Base-by-base conservation (phyloP, 2,329 filamentous ascomycete genomes). In the Sporothrix humicola region DNA sequence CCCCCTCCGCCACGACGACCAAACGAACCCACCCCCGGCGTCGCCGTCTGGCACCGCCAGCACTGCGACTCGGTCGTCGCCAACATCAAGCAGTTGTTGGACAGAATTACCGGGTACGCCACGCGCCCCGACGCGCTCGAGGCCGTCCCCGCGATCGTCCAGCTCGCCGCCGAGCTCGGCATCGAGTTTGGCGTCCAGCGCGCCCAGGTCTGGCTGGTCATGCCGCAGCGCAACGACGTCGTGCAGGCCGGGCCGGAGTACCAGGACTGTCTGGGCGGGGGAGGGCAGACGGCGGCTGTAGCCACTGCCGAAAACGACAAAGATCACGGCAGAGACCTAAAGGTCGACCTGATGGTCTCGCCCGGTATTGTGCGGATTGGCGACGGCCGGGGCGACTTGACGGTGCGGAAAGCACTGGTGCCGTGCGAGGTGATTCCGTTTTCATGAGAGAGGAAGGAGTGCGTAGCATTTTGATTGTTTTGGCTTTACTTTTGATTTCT, bases 131-230 rank as follows among this genome's bases (percentile, higher is more conserved):
- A 72, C 26, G 69, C 50, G 0, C 65, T 71, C 20, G 69, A 65
- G 8, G 50, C 65, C 12, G 66, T 76, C 8, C 23, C 71, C 6
- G 61, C 54, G 4, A 72, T 76, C 44, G 72, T 74, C 8, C 23
- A 54, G 20, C 52, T 61, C 1, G 74, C 76, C 1, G 74, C 74
- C 65, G 73, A 74, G 69, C 74, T 77, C 1, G 73, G 65, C 2
- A 70, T 76, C 13, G 74, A 77, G 69, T 75, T 73, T 26, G 76
- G 76, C 42, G 72, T 74, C 65, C 76, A 77, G 74, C 72, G 73
- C 2, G 69, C 73, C 15, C 75, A 70, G 42, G 13, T 77, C 4
- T 23, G 15, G 42, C 54, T 77, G 17, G 12, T 74, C 1, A 8
- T 61, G 8, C 72, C 72, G 0, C 10, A 44, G n/a, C 52, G 13